A percentile compares a stretch with the other conserved stretches of the same genome.
phyloP scores from a whole-genome alignment of 768 basidiomycete genomes.

The Boletus fagicola region DNA sequence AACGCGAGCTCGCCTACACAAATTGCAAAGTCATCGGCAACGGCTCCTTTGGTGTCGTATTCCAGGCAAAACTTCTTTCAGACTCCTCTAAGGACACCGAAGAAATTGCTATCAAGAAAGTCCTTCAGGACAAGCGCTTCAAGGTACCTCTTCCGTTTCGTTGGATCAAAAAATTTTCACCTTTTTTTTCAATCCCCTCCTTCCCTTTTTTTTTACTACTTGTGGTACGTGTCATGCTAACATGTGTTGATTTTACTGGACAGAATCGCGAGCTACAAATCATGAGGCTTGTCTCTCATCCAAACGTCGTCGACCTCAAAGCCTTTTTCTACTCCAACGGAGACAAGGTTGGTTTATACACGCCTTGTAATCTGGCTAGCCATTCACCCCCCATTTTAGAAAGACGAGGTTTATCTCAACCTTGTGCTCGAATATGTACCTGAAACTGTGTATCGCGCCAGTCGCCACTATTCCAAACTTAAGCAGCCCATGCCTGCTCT shows the following conservation, averaged over 20 bases:
- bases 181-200: background rate
- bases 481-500: conserved; percentile 99
- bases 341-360: conserved; percentile 74
- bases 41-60: conserved; percentile 98
- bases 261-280: conserved; percentile 99
- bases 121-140: conserved; percentile 99
- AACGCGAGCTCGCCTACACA: conserved; percentile 87
- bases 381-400: conserved; percentile 47
- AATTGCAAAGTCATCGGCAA: conserved; percentile 99
- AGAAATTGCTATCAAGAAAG: conserved; percentile 99
- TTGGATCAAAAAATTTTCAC: conserved; percentile 3
- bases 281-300: conserved; percentile 95
- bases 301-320: conserved; percentile 95
- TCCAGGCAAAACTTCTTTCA: conserved; percentile 84
- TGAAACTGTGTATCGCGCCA: conserved; percentile 98
- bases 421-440: conserved; percentile 99
- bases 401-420: conserved; percentile 99
- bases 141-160: conserved; percentile 61
- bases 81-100: conserved; percentile 60
- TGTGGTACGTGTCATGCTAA: conserved; percentile 14
- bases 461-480: conserved; percentile 98
- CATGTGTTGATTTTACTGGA: background rate
- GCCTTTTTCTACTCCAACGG: conserved; percentile 99
- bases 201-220: background rate
- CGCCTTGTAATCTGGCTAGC: conserved; percentile 3